Base-by-base conservation (phyloP, 257 asterid genomes). In the Nicotiana tomentosiformis region DNA sequence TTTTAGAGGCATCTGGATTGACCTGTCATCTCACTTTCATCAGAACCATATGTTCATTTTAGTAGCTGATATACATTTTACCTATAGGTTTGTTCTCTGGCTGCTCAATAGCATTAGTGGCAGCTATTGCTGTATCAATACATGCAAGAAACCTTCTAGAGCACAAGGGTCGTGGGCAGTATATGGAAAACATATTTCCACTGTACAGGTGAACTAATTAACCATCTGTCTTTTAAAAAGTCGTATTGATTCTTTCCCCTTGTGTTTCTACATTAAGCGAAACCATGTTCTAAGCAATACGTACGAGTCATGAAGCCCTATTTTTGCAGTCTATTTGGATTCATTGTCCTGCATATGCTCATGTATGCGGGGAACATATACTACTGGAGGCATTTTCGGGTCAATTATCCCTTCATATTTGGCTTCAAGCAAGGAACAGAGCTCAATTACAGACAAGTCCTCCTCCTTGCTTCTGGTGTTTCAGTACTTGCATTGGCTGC, bases 131-230 rank as follows among this genome's bases (percentile, higher is more conserved):
- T 35, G 77, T 88, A 83, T 1, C 88, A 23, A 46, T 93, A 83
- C 95, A 88, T 46, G 92, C 88, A 0, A 60, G 89, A 43, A 29
- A 90, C 66, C 92, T 92, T 84, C 93, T 92, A n/a, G 46, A 88
- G 1, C 88, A 83, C 46, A 83, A 29, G 17, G 93, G 88, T 56
- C 87, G 90, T 20, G 84, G 23, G 1, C 81, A 53, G 78, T 95
- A 93, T 87, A 93, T 95, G 99, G 84, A 90, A 7, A 90, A 79
- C 66, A 85, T 93, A 89, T 95, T 93, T 83, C 98, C 98, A 82
- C 93, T 95, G 35, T 93, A 93, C 55, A 93, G 98, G 98, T 95
- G 60, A 65, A 53, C 66, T 62, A 29, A 43, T 43, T 39, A 65
- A 64, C 18, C 43, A 33, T 39, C 35, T 35, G 74, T 14, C 82